phyloP scores from a whole-genome alignment of 148 eudicot genomes.

The Chenopodium berlandieri region DNA sequence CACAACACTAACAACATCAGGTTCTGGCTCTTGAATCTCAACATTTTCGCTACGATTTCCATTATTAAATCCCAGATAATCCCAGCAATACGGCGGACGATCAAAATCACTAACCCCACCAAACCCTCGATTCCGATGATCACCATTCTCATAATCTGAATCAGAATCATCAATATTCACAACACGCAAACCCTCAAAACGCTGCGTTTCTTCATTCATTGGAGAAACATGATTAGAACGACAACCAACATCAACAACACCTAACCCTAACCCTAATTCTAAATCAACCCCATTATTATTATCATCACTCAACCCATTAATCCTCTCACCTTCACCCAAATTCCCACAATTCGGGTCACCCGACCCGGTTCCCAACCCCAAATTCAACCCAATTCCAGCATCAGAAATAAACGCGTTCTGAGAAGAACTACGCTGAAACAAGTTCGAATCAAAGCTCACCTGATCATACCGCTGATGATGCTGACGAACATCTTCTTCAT shows the following conservation, averaged over 20 bases:
- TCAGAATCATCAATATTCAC: conserved; percentile 64
- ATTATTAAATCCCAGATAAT: conserved; percentile 46
- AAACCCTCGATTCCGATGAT: conserved; percentile 21
- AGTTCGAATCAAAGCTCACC: conserved; percentile 48
- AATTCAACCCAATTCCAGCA: conserved; percentile 13
- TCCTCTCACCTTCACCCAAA: conserved; percentile 15
- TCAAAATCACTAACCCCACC: conserved; percentile 39
- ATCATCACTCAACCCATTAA: conserved; percentile 1
- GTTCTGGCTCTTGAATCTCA: conserved; percentile 18
- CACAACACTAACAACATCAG: conserved; percentile 30
- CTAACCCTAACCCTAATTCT: conserved; percentile 47
- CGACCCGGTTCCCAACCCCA: conserved; percentile 17
- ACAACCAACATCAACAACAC: not conserved
- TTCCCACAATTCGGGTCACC: conserved; percentile 23
- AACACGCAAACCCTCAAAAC: conserved; percentile 55
- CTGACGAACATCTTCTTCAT: conserved; percentile 10
- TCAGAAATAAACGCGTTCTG: conserved; percentile 10
- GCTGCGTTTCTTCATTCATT: conserved; percentile 19
- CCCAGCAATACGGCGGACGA: conserved; percentile 53
- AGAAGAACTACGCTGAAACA: conserved; percentile 36
- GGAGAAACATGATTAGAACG: not conserved
- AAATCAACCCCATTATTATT: conserved; percentile 30
- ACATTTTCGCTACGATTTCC: conserved; percentile 17
- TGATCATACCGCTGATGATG: conserved; percentile 25
- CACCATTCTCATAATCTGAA: conserved; percentile 58